A percentile compares a stretch with the other conserved stretches of the same genome.
Evolutionary conservation across 179 eudicot genomes (phyloP).

Genomic region (Camellia oleifera): DNA sequence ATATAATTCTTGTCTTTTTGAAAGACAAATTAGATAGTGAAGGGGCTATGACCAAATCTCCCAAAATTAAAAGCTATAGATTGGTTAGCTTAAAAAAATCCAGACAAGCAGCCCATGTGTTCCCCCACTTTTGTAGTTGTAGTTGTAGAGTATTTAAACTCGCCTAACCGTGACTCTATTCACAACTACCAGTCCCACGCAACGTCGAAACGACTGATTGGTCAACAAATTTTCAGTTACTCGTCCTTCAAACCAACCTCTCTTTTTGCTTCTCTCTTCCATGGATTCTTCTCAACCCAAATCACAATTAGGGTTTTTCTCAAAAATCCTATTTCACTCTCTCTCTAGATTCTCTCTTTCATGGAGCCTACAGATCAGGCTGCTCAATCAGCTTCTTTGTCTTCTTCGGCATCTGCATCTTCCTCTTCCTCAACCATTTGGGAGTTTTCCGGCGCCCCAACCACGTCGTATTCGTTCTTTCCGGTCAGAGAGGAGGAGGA

Average conservation of each 20-base stretch:
- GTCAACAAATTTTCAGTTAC: conserved; percentile 3
- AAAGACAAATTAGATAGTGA: too few species aligned
- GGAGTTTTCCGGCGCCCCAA: not conserved
- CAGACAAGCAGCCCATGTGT: too few species aligned
- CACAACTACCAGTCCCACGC: conserved; percentile 14
- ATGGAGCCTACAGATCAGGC: not conserved
- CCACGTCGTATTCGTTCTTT: conserved; percentile 16
- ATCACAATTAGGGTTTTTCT: not conserved
- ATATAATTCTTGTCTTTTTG: too few species aligned
- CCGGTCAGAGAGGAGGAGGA: conserved; percentile 22
- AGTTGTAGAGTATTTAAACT: not conserved
- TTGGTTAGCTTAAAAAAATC: too few species aligned
- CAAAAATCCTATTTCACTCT: not conserved
- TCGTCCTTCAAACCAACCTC: not conserved
- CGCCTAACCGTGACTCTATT: conserved; percentile 1
- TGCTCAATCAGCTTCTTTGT: not conserved
- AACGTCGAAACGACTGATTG: conserved; percentile 2
- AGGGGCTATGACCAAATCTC: too few species aligned
- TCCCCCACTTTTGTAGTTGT: not conserved
- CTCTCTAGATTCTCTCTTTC: conserved; percentile 3
- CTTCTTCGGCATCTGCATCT: not conserved
- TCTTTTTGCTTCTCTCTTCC: not conserved
- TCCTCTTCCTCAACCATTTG: not conserved
- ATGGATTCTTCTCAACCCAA: not conserved
- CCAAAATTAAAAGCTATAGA: too few species aligned